Evolutionary conservation across 1,284 basidiomycete genomes (phyloP), one percentile per base, ranked within the genome.

Genomic region (Marasmius tenuissimus): DNA sequence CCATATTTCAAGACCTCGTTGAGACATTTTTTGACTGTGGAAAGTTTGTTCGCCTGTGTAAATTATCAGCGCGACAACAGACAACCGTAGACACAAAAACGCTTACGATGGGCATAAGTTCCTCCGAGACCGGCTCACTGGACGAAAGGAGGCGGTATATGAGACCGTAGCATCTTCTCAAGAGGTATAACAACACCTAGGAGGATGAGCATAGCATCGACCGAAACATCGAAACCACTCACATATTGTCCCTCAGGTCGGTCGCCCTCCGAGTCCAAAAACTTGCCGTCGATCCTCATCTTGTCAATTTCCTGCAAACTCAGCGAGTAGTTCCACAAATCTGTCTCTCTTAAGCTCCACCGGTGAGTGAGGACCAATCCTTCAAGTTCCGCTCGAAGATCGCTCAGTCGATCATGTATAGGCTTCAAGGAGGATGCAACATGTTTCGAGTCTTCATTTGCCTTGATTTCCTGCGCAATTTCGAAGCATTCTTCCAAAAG

Each of bases 101-200:
- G 76, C 89, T 67, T 76, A 97, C 97, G 62, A 98, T 87, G 6
- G 96, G 96, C 91, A 97, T 97, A 37, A 98, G 79, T 74, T 98
- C 96, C 74, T 98, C 96, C 0, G 95, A 97, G n/a, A 99, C 96
- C 0, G 97, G 97, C 77, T 98, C 97, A 61, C 93, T 96, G n/a
- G 96, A 96, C 27, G 96, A 96, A 66, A 99, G 86, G 56, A 99
- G 77, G 34, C 92, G 87, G 76, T 98, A 98, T 69, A 98, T 96
- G 59, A 98, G 84, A 65, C 97, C 97, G 74, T 98, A 97, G 79
- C 97, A 99, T 73, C 97, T 86, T 67, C 97, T 83, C 59, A 99
- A 81, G 38, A 98, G 84, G 75, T 97, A 99, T 49, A 98, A 82
- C 56, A 98, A 79, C 9, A 96, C 94, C 95, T 97, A 68, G 51